A percentile compares a stretch with the other conserved stretches of the same genome.
These are phyloP conservation scores for Pseudogymnoascus sp. DNA, from an alignment of 2,329 filamentous ascomycete species.

Conservation along the genomic window DNA sequence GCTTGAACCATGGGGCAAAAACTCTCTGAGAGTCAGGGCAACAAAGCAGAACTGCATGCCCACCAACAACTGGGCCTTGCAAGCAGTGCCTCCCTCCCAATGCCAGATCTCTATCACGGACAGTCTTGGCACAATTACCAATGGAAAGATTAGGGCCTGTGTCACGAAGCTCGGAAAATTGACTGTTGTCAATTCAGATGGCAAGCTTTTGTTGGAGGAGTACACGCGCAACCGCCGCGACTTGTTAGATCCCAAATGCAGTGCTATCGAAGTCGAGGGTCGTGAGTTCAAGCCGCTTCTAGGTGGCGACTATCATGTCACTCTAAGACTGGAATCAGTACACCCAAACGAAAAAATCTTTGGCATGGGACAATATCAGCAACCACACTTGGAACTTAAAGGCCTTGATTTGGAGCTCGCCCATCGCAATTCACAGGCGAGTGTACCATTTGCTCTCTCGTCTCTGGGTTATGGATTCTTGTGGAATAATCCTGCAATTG, in stretches of 20 bases:
- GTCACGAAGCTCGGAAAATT: conserved; percentile 42
- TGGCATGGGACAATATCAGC: conserved; percentile 62
- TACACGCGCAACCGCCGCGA: conserved; percentile 43
- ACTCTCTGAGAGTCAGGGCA: conserved; percentile 40
- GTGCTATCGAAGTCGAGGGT: conserved; percentile 46
- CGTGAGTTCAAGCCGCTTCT: conserved; percentile 48
- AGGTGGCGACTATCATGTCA: conserved; percentile 47
- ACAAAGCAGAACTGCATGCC: conserved; percentile 34
- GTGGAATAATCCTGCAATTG: conserved; percentile 58
- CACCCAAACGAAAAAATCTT: conserved; percentile 50
- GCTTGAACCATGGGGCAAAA: conserved; percentile 40
- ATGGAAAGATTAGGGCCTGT: conserved; percentile 40
- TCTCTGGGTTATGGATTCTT: conserved; percentile 53
- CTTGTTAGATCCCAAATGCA: conserved; percentile 47
- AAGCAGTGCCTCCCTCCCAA: too few relatives aligned
- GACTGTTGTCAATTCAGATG: conserved; percentile 36
- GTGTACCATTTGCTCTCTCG: conserved; percentile 52
- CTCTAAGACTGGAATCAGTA: conserved; percentile 48
- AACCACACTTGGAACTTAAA: conserved; percentile 52
- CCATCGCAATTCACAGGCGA: conserved; percentile 58
- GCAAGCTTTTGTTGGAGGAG: conserved; percentile 42
- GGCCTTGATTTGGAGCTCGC: conserved; percentile 54
- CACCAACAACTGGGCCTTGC: conserved; percentile 35
- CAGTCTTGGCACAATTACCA: too few relatives aligned
- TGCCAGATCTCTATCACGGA: too few relatives aligned